A percentile compares a stretch with the other conserved stretches of the same genome.
Conservation (phyloP, 129 eudicot genomes). For the Lactuca sativa region DNA sequence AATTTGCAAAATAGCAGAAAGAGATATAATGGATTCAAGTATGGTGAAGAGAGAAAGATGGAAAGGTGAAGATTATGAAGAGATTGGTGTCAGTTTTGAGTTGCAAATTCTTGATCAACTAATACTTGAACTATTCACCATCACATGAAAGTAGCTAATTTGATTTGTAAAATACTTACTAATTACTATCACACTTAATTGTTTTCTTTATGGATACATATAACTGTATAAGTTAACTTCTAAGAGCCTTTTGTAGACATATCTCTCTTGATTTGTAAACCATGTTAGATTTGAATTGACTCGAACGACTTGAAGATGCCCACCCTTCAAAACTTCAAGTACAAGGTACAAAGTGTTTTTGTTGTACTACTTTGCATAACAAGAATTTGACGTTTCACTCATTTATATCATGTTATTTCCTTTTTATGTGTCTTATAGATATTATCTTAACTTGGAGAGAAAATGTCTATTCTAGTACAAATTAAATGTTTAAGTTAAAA, state of each 20-base stretch:
- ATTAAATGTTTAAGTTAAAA: too few relatives aligned
- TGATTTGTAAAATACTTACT: slow-evolving; percentile 16
- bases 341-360: slow-evolving; percentile 6
- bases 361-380: slow-evolving; percentile 11
- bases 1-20: slow-evolving; percentile 49
- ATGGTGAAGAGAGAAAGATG: slow-evolving; percentile 37
- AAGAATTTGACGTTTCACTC: background rate
- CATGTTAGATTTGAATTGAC: background rate
- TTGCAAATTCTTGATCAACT: slow-evolving; percentile 59
- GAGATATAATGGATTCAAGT: slow-evolving; percentile 43
- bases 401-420: background rate
- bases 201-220: slow-evolving; percentile 6
- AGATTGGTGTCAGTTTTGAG: slow-evolving; percentile 44
- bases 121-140: slow-evolving; percentile 38
- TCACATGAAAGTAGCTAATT: slow-evolving; percentile 30
- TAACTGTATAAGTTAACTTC: slow-evolving; percentile 19
- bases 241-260: slow-evolving; percentile 10
- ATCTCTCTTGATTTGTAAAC: slow-evolving; percentile 9
- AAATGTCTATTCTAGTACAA: too few relatives aligned
- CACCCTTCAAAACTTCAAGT: background rate
- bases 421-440: background rate
- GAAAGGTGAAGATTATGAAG: slow-evolving; percentile 46
- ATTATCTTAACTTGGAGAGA: background rate
- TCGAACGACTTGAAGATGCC: slow-evolving; percentile 2
- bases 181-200: background rate